Base-by-base conservation (phyloP, 2,329 filamentous ascomycete species). In the Pseudogymnoascus sp. region DNA sequence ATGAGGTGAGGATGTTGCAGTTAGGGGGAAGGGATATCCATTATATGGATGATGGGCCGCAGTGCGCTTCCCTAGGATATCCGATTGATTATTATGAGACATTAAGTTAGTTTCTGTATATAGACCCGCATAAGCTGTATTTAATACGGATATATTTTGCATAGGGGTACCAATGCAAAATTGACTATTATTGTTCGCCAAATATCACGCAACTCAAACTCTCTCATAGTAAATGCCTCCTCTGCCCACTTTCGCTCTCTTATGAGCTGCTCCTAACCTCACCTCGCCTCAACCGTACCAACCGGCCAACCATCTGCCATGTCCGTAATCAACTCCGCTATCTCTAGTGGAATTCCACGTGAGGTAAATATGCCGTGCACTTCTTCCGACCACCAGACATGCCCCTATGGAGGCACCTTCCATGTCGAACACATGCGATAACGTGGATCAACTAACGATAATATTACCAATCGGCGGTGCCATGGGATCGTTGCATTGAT, bases 361-460 rank as follows among this genome's bases (percentile, higher is more conserved):
- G 29, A 31, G 29, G 29, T 31, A 31, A 31, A 2, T 31, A 31
- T 31, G 29, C 29, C 29, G 6, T 31, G 29, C 7, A 31, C 29
- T 31, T 8, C 29, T 2, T 31, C 29, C 29, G 6, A 8, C 21
- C 45, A 14, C 5, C 3, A 8, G 34, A 37, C 12, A 12, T 75
- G 68, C 61, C 76, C 77, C 67, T 83, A 80, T 4, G 79, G 79
- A 0, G 80, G 79, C 0, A 82, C 74, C 64, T 83, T 80, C 0
- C 74, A 74, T 0, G 78, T 80, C 3, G 75, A 84, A 7, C 81
- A 74, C 51, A 86, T 75, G 4, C 77, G 77, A 7, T 73, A 67
- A 37, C 79, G 68, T 0, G 83, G 84, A 66, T 87, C 83, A 2
- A 87, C 79, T 0, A 87, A 77, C 68, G 80, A 86, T 47, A 87